Conservation (phyloP, 352 stramenopile genomes). For the Phytophthora sp. region DNA sequence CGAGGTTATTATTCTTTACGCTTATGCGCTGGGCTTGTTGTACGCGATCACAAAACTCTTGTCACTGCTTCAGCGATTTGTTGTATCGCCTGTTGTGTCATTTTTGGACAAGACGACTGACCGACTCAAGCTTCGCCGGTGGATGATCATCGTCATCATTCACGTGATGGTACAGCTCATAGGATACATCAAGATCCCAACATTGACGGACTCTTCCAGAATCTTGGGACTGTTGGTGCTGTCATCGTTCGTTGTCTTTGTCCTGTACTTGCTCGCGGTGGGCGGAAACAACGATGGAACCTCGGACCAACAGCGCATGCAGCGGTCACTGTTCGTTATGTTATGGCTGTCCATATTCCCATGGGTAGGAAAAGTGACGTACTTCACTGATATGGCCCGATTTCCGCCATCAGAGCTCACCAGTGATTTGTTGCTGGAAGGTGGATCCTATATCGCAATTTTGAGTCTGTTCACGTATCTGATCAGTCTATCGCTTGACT, state of each 20-base stretch:
- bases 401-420: conserved; percentile 48
- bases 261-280: conserved; percentile 58
- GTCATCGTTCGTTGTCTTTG: conserved; percentile 48
- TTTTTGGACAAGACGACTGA: conserved; percentile 30
- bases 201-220: conserved; percentile 39
- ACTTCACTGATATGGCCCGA: conserved; percentile 52
- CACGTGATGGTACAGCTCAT: conserved; percentile 45
- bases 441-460: conserved; percentile 41
- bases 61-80: conserved; percentile 41
- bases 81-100: conserved; percentile 44
- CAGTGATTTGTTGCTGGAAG: conserved; percentile 56
- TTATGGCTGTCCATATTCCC: conserved; percentile 60
- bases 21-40: conserved; percentile 61
- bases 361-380: conserved; percentile 72
- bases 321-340: conserved; percentile 63
- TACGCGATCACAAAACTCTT: conserved; percentile 51
- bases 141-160: conserved; percentile 55
- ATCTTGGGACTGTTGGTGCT: conserved; percentile 61
- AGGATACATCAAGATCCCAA: conserved; percentile 42
- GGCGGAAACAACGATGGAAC: conserved; percentile 44
- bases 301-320: conserved; percentile 59
- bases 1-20: conserved; percentile 55
- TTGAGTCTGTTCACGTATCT: conserved; percentile 54
- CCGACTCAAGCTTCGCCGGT: conserved; percentile 45
- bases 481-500: conserved; percentile 51